A percentile compares a stretch with the other conserved stretches of the same genome.
phyloP scores from a whole-genome alignment of 2,329 filamentous ascomycete genomes.

The Mycosphaerelloides madeirae region DNA sequence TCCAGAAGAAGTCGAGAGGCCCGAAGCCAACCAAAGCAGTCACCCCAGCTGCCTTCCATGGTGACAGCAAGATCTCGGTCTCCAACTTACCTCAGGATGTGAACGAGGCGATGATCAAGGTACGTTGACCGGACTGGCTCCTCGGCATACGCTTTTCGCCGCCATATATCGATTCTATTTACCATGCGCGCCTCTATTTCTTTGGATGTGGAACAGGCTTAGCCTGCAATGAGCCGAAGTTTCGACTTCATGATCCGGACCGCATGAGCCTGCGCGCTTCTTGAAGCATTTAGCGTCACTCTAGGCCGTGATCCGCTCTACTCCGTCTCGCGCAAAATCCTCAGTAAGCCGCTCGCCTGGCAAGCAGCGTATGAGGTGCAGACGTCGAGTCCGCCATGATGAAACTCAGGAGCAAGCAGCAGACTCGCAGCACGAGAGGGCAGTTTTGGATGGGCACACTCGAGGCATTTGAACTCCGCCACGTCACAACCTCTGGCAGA shows the following conservation, averaged over 20 bases:
- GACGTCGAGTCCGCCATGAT: slow-evolving; percentile 14
- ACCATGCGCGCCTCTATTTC: slow-evolving; percentile 10
- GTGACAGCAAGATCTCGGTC: slow-evolving; percentile 95
- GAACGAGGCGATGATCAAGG: slow-evolving; percentile 96
- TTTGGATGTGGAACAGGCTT: slow-evolving; percentile 8
- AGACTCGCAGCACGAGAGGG: not conserved
- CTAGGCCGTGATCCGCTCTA: slow-evolving; percentile 6
- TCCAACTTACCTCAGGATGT: slow-evolving; percentile 98
- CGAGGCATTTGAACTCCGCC: too few relatives aligned
- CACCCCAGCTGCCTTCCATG: slow-evolving; percentile 58
- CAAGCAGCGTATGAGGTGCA: slow-evolving; percentile 28
- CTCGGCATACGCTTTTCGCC: slow-evolving; percentile 34
- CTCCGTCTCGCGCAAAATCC: slow-evolving; percentile 16
- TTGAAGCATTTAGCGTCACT: slow-evolving; percentile 13
- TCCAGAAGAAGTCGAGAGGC: slow-evolving; percentile 66
- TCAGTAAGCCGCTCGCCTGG: slow-evolving; percentile 24
- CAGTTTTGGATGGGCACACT: not conserved
- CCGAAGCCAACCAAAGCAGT: slow-evolving; percentile 53
- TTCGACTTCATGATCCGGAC: slow-evolving; percentile 6
- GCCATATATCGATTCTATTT: slow-evolving; percentile 25
- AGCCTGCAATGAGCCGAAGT: slow-evolving; percentile 6
- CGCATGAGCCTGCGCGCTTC: slow-evolving; percentile 15
- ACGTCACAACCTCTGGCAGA: too few relatives aligned
- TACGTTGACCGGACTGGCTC: slow-evolving; percentile 82
- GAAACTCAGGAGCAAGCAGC: slow-evolving; percentile 19